phyloP scores from a whole-genome alignment of 176 grass and related monocot species.

The Saccharum spontaneum region DNA sequence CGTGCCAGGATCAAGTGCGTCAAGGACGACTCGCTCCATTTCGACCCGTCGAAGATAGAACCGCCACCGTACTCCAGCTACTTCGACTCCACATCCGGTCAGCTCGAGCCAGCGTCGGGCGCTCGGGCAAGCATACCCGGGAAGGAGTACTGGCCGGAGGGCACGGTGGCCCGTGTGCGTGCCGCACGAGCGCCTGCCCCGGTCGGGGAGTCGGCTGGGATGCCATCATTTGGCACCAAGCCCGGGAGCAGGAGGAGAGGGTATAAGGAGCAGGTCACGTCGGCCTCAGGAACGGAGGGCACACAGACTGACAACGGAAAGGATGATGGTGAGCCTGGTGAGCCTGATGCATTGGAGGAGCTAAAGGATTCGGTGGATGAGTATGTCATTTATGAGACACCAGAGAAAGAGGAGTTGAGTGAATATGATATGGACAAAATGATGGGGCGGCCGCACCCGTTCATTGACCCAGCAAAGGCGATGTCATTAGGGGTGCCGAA shows the following conservation, averaged over 20 bases:
- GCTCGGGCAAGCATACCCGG: slow-evolving; percentile 77
- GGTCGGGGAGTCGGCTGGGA: slow-evolving; percentile 50
- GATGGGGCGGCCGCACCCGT: slow-evolving; percentile 73
- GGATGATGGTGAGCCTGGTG: slow-evolving; percentile 26
- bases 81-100: slow-evolving; percentile 77
- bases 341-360: slow-evolving; percentile 42
- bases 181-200: slow-evolving; percentile 85
- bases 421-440: slow-evolving; percentile 81
- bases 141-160: slow-evolving; percentile 90
- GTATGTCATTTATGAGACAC: slow-evolving; percentile 82
- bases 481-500: slow-evolving; percentile 61
- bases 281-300: slow-evolving; percentile 22
- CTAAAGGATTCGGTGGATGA: slow-evolving; percentile 50
- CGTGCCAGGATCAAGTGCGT: slow-evolving; percentile 41
- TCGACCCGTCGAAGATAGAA: slow-evolving; percentile 80
- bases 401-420: slow-evolving; percentile 59
- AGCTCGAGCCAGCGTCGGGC: slow-evolving; percentile 82
- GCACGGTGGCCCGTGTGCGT: slow-evolving; percentile 57
- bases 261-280: slow-evolving; percentile 40
- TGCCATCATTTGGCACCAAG: slow-evolving; percentile 71
- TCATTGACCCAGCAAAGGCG: slow-evolving; percentile 67
- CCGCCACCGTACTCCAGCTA: slow-evolving; percentile 78
- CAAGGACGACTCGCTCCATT: slow-evolving; percentile 60
- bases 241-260: slow-evolving; percentile 85
- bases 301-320: slow-evolving; percentile 25